Conservation (phyloP, 2,329 filamentous ascomycete genomes). For the Scedosporium boydii region DNA sequence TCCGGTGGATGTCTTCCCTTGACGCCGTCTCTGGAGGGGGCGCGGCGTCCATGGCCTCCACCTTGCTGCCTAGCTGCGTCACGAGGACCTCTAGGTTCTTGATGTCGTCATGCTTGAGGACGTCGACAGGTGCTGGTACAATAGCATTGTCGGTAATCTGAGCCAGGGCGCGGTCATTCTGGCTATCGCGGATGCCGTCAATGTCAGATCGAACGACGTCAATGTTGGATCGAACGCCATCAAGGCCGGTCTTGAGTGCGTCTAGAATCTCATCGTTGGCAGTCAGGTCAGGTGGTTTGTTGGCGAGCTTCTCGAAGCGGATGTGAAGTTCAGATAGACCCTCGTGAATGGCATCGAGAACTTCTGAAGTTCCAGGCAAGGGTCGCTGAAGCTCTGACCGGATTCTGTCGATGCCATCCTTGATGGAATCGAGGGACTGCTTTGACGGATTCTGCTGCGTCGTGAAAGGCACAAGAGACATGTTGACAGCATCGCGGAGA, state of each 20-base stretch:
- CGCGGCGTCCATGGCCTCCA: slow-evolving; percentile 46
- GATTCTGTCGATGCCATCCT: slow-evolving; percentile 63
- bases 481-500: slow-evolving; percentile 68
- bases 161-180: slow-evolving; percentile 40
- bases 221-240: slow-evolving; percentile 67
- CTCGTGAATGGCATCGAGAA: slow-evolving; percentile 82
- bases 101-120: slow-evolving; percentile 61
- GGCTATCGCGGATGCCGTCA: slow-evolving; percentile 54
- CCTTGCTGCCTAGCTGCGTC: slow-evolving; percentile 71
- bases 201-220: slow-evolving; percentile 68
- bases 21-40: slow-evolving; percentile 23
- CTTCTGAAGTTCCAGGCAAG: slow-evolving; percentile 68
- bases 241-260: slow-evolving; percentile 73
- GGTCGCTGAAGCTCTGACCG: slow-evolving; percentile 64
- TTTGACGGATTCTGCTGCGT: slow-evolving; percentile 21
- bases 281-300: slow-evolving; percentile 74
- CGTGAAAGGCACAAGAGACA: slow-evolving; percentile 51
- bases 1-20: slow-evolving; percentile 44
- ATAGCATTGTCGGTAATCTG: slow-evolving; percentile 38
- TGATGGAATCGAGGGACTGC: slow-evolving; percentile 63
- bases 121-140: slow-evolving; percentile 28
- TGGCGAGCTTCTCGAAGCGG: slow-evolving; percentile 66
- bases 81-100: slow-evolving; percentile 80
- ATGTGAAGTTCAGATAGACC: slow-evolving; percentile 68
- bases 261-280: slow-evolving; percentile 86